Evolutionary conservation across 257 asterid genomes (phyloP).

Genomic region (Rhazya stricta): DNA sequence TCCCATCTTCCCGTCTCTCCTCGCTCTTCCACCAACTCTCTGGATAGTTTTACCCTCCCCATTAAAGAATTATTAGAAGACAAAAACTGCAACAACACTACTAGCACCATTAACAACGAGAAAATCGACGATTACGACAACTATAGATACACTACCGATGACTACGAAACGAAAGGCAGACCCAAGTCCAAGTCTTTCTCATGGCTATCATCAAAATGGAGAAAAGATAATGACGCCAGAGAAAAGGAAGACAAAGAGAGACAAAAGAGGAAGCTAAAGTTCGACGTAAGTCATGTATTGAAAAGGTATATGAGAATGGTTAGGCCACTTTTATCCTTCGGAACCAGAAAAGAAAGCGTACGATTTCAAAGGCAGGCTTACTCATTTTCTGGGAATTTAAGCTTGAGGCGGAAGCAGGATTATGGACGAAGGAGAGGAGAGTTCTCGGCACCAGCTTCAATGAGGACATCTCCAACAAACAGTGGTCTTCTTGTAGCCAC

Average conservation of each 20-base stretch:
- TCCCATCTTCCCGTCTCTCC: conserved; percentile 65
- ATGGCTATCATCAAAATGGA: conserved; percentile 45
- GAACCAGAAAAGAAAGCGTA: conserved; percentile 19
- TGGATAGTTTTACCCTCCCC: conserved; percentile 61
- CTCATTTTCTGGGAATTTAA: conserved; percentile 65
- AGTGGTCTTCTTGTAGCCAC: conserved; percentile 67
- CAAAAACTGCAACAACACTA: conserved; percentile 4
- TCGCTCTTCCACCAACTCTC: conserved; percentile 60
- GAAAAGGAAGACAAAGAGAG: conserved; percentile 30
- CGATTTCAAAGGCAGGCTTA: conserved; percentile 32
- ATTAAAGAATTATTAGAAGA: conserved; percentile 29
- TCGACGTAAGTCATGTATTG: conserved; percentile 39
- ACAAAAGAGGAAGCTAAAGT: conserved; percentile 42
- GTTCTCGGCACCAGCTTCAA: conserved; percentile 76
- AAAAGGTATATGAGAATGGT: conserved; percentile 63
- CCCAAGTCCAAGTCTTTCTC: conserved; percentile 59
- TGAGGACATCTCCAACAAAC: conserved; percentile 71
- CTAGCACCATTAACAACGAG: conserved; percentile 4
- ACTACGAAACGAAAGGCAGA: conserved; percentile 22
- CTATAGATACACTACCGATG: conserved; percentile 1
- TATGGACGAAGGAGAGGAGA: conserved; percentile 49
- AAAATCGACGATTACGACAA: not conserved
- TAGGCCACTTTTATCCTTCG: conserved; percentile 44
- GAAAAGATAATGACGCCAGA: conserved; percentile 25
- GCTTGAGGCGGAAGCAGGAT: conserved; percentile 36